A percentile compares a stretch with the other conserved stretches of the same genome.
Conservation (phyloP, 305 asterid genomes). For the Ruellia speciosa region DNA sequence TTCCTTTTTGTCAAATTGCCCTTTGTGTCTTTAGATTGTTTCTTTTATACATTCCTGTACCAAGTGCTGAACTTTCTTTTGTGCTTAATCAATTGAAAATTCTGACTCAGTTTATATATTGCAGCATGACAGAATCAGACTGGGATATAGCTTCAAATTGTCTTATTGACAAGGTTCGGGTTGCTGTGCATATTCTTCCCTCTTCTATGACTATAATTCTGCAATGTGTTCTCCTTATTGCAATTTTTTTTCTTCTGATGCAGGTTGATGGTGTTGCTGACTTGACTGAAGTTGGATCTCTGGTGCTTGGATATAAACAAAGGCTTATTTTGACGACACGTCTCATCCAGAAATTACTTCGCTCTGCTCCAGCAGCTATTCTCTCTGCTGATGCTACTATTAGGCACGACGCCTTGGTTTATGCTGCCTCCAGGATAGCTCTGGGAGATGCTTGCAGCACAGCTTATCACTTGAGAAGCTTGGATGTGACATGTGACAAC, state of each 20-base stretch:
- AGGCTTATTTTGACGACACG: constrained; percentile 61
- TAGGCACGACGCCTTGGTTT: constrained; percentile 33
- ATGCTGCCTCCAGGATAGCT: constrained; percentile 40
- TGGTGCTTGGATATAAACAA: constrained; percentile 40
- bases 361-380: constrained; percentile 41
- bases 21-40: neutral
- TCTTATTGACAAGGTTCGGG: constrained; percentile 45
- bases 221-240: constrained; percentile 2
- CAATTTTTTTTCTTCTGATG: constrained; percentile 19
- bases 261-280: constrained; percentile 48
- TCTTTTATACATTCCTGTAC: neutral
- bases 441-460: constrained; percentile 59
- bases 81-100: constrained; percentile 5
- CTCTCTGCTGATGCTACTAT: constrained; percentile 39
- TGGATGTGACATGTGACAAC: constrained; percentile 26
- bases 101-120: constrained; percentile 18
- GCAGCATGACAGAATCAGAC: constrained; percentile 52
- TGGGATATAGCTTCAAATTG: constrained; percentile 57
- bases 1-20: neutral
- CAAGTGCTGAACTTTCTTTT: neutral
- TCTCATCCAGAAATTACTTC: constrained; percentile 72
- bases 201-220: constrained; percentile 14
- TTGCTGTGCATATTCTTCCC: constrained; percentile 18
- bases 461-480: constrained; percentile 30
- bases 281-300: constrained; percentile 41